Percentiles rank a stretch among this genome's conserved stretches.
Evolutionary conservation across 2,329 filamentous ascomycete species (phyloP).

Genomic region (Colletotrichum musicola): DNA sequence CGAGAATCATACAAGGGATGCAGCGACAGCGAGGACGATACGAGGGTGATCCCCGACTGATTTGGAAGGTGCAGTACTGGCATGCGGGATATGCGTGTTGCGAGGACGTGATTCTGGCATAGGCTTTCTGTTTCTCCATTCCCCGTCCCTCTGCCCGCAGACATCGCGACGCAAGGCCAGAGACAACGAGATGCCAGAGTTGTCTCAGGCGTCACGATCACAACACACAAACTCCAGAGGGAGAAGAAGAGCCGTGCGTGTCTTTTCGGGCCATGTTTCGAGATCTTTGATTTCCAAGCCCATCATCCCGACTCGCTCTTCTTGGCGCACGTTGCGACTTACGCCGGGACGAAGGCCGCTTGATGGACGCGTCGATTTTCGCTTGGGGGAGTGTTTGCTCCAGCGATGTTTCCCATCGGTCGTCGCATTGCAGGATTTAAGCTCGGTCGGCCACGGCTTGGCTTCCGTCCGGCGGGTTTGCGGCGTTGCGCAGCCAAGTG

Average conservation of each 20-base stretch:
- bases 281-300: slow-evolving; percentile 8
- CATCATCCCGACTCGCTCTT: slow-evolving; percentile 35
- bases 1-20: slow-evolving; percentile 3
- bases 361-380: not conserved
- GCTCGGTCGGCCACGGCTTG: slow-evolving; percentile 20
- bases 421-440: slow-evolving; percentile 11
- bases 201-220: slow-evolving; percentile 1
- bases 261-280: slow-evolving; percentile 33
- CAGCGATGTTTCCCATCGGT: not conserved
- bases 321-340: slow-evolving; percentile 38
- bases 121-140: not conserved
- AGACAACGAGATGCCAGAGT: slow-evolving; percentile 10
- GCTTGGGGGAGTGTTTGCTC: not conserved
- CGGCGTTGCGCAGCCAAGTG: not conserved
- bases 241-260: slow-evolving; percentile 3
- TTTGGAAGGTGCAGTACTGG: not conserved
- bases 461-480: slow-evolving; percentile 11
- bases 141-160: not conserved
- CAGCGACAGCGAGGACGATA: not conserved
- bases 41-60: slow-evolving; percentile 17
- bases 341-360: slow-evolving; percentile 16
- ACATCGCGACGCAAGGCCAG: not conserved
- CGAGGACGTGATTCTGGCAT: not conserved
- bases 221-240: not conserved
- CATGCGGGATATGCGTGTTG: too few species aligned